Percentiles rank a stretch among this genome's conserved stretches.
Evolutionary conservation across 2,329 filamentous ascomycete genomes (phyloP).

Genomic region (Phoma herbarum): DNA sequence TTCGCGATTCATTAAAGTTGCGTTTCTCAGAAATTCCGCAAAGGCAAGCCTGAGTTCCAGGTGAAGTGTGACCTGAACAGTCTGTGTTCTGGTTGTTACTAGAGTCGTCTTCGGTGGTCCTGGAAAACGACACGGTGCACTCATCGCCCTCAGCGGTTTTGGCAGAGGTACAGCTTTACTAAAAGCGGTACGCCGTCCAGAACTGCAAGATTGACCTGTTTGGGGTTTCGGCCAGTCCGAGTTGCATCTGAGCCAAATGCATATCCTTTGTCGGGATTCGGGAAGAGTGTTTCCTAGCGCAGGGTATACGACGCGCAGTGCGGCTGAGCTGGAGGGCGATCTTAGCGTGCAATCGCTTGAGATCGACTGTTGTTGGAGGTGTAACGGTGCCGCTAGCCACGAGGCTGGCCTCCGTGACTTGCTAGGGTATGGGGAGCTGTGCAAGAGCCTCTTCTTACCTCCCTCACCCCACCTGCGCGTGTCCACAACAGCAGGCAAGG

Average conservation of each 20-base stretch:
- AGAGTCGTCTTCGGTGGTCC: background rate
- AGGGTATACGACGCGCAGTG: constrained; percentile 1
- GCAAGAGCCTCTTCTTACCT: constrained; percentile 5
- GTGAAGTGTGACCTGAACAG: background rate
- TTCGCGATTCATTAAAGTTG: background rate
- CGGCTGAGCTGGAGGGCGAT: constrained; percentile 5
- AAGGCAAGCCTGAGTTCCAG: background rate
- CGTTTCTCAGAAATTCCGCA: background rate
- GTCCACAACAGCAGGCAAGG: constrained; percentile 1
- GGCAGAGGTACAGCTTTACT: background rate
- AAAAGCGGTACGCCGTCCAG: background rate
- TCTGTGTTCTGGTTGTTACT: background rate
- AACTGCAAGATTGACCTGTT: background rate
- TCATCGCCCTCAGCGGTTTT: background rate
- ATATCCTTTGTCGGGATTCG: background rate
- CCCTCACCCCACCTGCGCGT: background rate
- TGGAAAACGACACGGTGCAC: background rate
- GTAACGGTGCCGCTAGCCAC: constrained; percentile 13
- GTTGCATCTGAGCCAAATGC: background rate
- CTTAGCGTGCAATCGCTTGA: background rate
- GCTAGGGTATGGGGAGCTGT: background rate
- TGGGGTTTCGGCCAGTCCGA: too few species aligned
- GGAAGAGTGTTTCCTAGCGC: background rate
- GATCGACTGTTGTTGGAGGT: constrained; percentile 10
- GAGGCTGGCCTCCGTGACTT: background rate